Percentiles rank a stretch among this genome's conserved stretches.
Conservation (phyloP, 352 stramenopile species). For the Pythium brachiatum region DNA sequence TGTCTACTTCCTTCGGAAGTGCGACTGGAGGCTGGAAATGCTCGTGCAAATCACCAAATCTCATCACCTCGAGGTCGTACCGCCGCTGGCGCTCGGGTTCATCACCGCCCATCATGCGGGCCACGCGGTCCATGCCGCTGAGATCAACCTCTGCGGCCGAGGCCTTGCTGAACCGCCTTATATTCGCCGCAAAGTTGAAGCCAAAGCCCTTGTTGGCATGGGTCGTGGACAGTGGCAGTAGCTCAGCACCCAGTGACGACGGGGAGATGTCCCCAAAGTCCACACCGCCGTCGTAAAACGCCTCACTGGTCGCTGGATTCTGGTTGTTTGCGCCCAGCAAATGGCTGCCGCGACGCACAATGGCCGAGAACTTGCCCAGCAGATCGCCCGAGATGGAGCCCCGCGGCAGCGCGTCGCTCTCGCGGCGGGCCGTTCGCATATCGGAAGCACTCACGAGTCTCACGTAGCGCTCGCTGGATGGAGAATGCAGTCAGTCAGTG, state of each 20-base stretch:
- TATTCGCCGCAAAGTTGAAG: constrained; percentile 8
- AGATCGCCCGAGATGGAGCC: constrained; percentile 42
- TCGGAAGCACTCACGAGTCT: not conserved
- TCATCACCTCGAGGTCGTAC: constrained; percentile 25
- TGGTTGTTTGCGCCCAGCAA: constrained; percentile 16
- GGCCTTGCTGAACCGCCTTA: constrained; percentile 26
- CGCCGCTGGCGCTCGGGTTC: constrained; percentile 25
- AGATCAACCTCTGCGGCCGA: constrained; percentile 1
- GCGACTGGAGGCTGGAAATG: constrained; percentile 20
- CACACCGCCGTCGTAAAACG: not conserved
- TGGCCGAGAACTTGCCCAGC: constrained; percentile 48
- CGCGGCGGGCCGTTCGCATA: constrained; percentile 12
- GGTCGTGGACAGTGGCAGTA: not conserved
- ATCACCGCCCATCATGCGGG: constrained; percentile 1
- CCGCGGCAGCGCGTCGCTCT: constrained; percentile 32
- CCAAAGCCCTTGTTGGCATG: constrained; percentile 11
- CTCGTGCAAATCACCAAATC: constrained; percentile 25
- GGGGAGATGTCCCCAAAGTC: not conserved
- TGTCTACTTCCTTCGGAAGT: constrained; percentile 1
- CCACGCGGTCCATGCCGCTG: constrained; percentile 19
- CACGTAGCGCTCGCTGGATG: not conserved
- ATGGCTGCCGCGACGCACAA: constrained; percentile 43
- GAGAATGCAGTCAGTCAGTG: not conserved
- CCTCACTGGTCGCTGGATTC: not conserved
- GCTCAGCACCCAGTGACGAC: not conserved